phyloP scores from a whole-genome alignment of 2,329 filamentous ascomycete species.

The Cercospora sp. region DNA sequence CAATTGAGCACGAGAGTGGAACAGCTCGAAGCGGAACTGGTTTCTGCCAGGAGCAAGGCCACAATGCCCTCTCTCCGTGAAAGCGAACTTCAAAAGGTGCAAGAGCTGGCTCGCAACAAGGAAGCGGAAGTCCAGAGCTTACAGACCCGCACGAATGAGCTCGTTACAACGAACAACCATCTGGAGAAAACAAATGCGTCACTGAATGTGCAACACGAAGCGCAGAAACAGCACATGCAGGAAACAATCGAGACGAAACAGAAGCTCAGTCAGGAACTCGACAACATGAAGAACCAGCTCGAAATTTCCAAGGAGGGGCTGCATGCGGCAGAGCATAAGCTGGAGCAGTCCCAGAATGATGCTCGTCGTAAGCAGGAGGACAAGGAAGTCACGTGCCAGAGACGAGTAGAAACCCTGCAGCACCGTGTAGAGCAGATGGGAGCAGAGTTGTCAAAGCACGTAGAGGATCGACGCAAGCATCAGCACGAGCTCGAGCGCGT shows the following conservation, averaged over 20 bases:
- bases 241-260: background rate
- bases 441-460: background rate
- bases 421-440: background rate
- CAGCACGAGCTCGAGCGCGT: background rate
- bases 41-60: slow-evolving; percentile 4
- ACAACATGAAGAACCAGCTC: background rate
- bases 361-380: background rate
- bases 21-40: slow-evolving; percentile 11
- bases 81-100: background rate
- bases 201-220: slow-evolving; percentile 1
- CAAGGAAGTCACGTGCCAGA: slow-evolving; percentile 1
- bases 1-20: slow-evolving; percentile 11
- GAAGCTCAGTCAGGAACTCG: slow-evolving; percentile 3
- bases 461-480: background rate
- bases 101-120: background rate
- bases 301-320: background rate
- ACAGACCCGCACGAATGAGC: background rate
- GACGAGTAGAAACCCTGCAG: slow-evolving; percentile 9
- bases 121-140: slow-evolving; percentile 4
- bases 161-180: background rate
- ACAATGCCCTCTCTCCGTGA: background rate
- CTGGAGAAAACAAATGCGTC: background rate
- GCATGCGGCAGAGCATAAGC: background rate
- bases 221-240: slow-evolving; percentile 11
- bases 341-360: background rate